Base-by-base conservation (phyloP, 2,329 filamentous ascomycete species). In the Exophiala mesophila region DNA sequence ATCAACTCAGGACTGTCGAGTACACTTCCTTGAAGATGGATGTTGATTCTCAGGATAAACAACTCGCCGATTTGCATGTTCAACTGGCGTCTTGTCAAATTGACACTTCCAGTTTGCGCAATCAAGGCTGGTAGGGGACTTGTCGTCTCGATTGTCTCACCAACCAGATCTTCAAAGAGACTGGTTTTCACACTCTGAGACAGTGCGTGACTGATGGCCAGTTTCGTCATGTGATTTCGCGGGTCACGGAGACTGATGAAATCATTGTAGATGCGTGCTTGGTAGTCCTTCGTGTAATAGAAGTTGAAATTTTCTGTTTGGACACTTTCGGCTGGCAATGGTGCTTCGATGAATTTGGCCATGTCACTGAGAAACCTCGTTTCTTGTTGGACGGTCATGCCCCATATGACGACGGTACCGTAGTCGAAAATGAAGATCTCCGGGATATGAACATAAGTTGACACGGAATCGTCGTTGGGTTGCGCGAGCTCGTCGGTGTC, bases 1-100 rank as follows among this genome's bases (percentile, higher is more conserved):
- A 98, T 97, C 30, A 98, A 76, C 67, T 98, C 92, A 0, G 92
- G 92, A 7, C 89, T 94, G 63, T 98, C 92, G 28, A 98, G 82
- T 4, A 98, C 89, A 20, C 87, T 94, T 23, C 92, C 92, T 64
- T 97, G 95, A 37, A 98, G 76, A 67, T 98, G 94, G 59, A 98
- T 97, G 64, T 92, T 96, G 69, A 98, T 97, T 47, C 92, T 81
- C 21, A 98, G 72, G 60, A 98, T 97, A 66, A 98, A 98, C 40
- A 98, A 78, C 69, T 98, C 89, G 62, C 92, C 92, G 48, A 98
- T 96, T 67, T 97, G 89, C 89, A 97, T 97, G 72, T 97, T 97
- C 72, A 98, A 96, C 63, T 97, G 82, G 45, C 81, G 80, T 31
- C 90, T 81, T 45, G 82, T 88, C 45, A 98, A 78, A 41, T 86